Conservation (phyloP, 192 early-diverging fungal genomes). For the Coemansia sp. region DNA sequence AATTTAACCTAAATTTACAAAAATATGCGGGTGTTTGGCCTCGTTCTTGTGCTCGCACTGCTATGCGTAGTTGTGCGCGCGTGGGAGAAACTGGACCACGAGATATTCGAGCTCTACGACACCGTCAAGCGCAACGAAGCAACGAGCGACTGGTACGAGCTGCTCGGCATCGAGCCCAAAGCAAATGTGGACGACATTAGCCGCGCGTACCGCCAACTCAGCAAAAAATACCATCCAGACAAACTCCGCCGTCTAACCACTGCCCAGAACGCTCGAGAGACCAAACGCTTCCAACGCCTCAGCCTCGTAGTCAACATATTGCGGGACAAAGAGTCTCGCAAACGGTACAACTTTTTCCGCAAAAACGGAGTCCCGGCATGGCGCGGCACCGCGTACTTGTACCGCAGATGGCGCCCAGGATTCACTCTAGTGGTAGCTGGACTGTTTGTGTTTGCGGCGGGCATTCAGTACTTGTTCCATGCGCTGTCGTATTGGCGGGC, state of each 20-base stretch:
- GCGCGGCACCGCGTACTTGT: conserved; percentile 75
- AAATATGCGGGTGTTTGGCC: background rate
- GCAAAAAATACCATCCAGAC: conserved; percentile 71
- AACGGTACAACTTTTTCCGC: conserved; percentile 77
- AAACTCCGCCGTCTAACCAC: conserved; percentile 58
- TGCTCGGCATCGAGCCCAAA: conserved; percentile 58
- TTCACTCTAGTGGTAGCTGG: conserved; percentile 57
- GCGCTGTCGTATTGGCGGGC: conserved; percentile 64
- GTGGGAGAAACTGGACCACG: conserved; percentile 67
- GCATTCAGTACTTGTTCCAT: conserved; percentile 66
- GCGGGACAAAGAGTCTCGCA: conserved; percentile 60
- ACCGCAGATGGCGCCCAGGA: conserved; percentile 71
- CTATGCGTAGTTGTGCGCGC: conserved; percentile 10
- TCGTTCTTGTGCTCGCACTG: conserved; percentile 10
- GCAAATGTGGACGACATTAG: conserved; percentile 61
- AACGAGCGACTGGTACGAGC: conserved; percentile 65
- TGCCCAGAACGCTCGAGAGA: conserved; percentile 32
- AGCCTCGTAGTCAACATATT: conserved; percentile 67
- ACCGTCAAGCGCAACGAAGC: conserved; percentile 63
- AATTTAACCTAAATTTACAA: too few relatives aligned
- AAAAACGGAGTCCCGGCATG: conserved; percentile 79
- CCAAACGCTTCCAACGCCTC: conserved; percentile 65
- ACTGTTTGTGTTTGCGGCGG: conserved; percentile 56
- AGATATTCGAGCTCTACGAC: conserved; percentile 82
- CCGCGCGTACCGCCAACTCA: conserved; percentile 67